Evolutionary conservation across 352 stramenopile genomes (phyloP).

Genomic region (Globisporangium iwayamae): DNA sequence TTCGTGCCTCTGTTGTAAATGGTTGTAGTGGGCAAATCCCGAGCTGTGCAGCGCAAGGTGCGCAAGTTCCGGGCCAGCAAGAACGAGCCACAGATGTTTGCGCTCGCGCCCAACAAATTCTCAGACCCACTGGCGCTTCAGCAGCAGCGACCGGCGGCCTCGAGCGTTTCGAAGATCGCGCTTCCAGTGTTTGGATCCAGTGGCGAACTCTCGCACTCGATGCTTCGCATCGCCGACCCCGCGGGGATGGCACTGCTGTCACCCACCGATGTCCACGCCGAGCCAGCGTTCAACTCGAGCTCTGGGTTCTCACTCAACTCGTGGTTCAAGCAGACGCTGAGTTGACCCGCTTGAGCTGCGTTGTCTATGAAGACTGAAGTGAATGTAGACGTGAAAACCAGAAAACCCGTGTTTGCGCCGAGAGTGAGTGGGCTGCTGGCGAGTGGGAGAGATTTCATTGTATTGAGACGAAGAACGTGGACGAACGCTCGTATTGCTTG

Average conservation of each 20-base stretch:
- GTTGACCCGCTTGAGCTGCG: neutral
- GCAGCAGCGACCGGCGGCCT: neutral
- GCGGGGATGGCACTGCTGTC: neutral
- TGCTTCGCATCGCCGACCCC: slow-evolving; percentile 11
- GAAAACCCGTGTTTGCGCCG: neutral
- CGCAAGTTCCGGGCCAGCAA: slow-evolving; percentile 1
- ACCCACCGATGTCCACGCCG: neutral
- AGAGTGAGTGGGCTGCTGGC: neutral
- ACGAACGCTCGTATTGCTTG: neutral
- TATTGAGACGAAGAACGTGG: neutral
- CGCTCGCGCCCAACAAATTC: slow-evolving; percentile 18
- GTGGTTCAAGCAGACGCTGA: slow-evolving; percentile 33
- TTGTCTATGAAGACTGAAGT: neutral
- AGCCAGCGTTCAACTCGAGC: slow-evolving; percentile 33
- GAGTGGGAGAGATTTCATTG: neutral
- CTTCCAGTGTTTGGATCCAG: slow-evolving; percentile 5
- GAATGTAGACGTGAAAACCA: neutral
- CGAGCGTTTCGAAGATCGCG: neutral
- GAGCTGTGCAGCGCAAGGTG: slow-evolving; percentile 7
- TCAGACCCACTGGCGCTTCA: neutral
- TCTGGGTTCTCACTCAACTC: slow-evolving; percentile 33
- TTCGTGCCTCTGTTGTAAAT: neutral
- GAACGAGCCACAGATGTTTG: neutral
- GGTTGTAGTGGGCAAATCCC: slow-evolving; percentile 6
- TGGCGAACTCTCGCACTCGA: slow-evolving; percentile 15